Conservation (phyloP, 2,329 filamentous ascomycete species). For the Dryadomyces sulphureus region DNA sequence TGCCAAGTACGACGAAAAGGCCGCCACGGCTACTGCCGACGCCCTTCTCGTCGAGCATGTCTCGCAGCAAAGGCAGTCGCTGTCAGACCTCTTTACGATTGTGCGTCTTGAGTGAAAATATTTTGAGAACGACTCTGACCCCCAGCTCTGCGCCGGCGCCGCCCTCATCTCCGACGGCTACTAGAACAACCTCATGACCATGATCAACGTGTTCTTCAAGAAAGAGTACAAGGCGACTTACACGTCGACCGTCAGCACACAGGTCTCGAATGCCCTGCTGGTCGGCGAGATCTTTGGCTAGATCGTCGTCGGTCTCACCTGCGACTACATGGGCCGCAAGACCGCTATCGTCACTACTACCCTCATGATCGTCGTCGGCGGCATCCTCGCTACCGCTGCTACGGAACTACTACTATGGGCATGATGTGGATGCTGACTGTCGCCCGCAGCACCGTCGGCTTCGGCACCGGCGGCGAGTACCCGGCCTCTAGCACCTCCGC, state of each 20-base stretch:
- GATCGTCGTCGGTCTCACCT: conserved; percentile 34
- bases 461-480: conserved; percentile 36
- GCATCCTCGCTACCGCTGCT: conserved; percentile 30
- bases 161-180: conserved; percentile 18
- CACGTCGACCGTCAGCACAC: conserved; percentile 20
- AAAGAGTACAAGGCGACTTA: conserved; percentile 18
- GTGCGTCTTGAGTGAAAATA: too few species aligned
- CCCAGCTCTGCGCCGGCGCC: conserved; percentile 12
- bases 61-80: too few species aligned
- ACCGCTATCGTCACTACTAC: conserved; percentile 33
- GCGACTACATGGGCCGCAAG: conserved; percentile 33
- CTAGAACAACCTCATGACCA: conserved; percentile 20
- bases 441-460: conserved; percentile 23
- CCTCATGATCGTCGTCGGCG: conserved; percentile 25
- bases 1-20: too few species aligned
- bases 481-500: conserved; percentile 34
- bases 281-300: conserved; percentile 42
- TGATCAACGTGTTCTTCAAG: conserved; percentile 17
- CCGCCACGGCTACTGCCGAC: too few species aligned
- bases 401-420: conserved; percentile 21
- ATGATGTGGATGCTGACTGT: conserved; percentile 37
- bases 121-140: too few species aligned
- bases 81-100: too few species aligned
- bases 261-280: conserved; percentile 36
- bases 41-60: too few species aligned